Evolutionary conservation across 345 rosid genomes (phyloP).

Genomic region (Dipteronia dyeriana): DNA sequence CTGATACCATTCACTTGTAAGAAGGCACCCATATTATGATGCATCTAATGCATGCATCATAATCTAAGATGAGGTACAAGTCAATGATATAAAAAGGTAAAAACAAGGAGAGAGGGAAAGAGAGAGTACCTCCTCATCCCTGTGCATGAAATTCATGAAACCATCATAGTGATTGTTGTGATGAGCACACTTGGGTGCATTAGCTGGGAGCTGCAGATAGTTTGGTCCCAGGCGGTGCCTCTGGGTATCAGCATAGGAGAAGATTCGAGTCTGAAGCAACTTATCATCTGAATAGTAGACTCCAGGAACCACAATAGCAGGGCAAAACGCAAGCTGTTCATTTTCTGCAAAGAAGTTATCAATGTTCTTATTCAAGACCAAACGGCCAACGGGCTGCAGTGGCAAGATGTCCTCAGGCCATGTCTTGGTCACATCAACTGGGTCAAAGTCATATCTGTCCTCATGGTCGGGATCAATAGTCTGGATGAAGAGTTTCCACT

Average conservation of each 20-base stretch:
- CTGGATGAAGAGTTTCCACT: constrained; percentile 90
- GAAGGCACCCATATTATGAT: neutral
- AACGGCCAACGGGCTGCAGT: constrained; percentile 93
- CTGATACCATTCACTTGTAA: neutral
- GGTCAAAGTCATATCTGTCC: constrained; percentile 82
- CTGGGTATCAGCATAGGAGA: constrained; percentile 92
- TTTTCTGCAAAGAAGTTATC: constrained; percentile 95
- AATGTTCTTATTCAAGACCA: constrained; percentile 95
- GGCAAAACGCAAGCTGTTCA: constrained; percentile 94
- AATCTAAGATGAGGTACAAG: neutral
- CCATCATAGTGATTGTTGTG: constrained; percentile 97
- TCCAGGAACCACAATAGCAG: constrained; percentile 92
- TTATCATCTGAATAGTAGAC: constrained; percentile 87
- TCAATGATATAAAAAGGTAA: neutral
- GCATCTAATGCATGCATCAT: neutral
- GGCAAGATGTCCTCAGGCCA: constrained; percentile 99
- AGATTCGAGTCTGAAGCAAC: constrained; percentile 80
- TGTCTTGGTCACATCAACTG: constrained; percentile 93
- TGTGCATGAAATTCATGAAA: constrained; percentile 89
- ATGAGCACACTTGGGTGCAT: constrained; percentile 93
- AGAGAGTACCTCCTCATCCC: constrained; percentile 79
- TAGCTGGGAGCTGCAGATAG: constrained; percentile 90
- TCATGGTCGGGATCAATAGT: constrained; percentile 82
- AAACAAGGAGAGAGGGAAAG: neutral
- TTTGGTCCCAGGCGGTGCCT: constrained; percentile 99